These are phyloP conservation scores for Moniliophthora roreri DNA, from an alignment of 1,284 basidiomycete genomes.

Conservation along the genomic window DNA sequence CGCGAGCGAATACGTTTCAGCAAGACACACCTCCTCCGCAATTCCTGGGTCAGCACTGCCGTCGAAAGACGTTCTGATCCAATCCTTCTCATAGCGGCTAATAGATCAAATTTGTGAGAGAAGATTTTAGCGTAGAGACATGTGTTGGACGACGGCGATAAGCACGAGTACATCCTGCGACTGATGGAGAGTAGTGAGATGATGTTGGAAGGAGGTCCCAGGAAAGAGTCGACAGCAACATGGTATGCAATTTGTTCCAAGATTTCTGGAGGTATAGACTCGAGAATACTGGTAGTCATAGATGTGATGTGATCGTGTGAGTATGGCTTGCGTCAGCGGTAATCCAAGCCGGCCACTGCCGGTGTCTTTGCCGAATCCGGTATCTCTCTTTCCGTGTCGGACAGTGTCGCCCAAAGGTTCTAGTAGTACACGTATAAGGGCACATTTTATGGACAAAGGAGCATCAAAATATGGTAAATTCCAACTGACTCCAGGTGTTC, in stretches of 20 bases:
- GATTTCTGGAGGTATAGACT: slow-evolving; percentile 64
- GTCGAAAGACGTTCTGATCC: slow-evolving; percentile 40
- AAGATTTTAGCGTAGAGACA: slow-evolving; percentile 74
- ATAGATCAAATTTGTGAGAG: slow-evolving; percentile 63
- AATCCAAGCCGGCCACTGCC: background rate
- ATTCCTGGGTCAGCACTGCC: slow-evolving; percentile 50
- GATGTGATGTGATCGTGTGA: slow-evolving; percentile 14
- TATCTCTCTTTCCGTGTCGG: no score
- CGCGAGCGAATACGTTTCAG: slow-evolving; percentile 52
- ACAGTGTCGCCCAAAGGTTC: no score
- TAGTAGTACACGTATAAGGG: no score
- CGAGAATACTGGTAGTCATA: slow-evolving; percentile 26
- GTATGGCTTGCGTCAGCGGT: background rate
- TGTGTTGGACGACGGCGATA: slow-evolving; percentile 49
- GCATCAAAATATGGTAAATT: no score
- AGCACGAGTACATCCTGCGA: slow-evolving; percentile 46
- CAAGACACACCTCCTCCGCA: slow-evolving; percentile 52
- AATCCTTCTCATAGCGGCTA: slow-evolving; percentile 55
- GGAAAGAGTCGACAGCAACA: slow-evolving; percentile 44
- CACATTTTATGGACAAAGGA: no score
- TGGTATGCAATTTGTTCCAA: slow-evolving; percentile 68
- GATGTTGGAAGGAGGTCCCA: slow-evolving; percentile 53
- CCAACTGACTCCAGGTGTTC: no score
- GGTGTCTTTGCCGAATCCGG: no score
- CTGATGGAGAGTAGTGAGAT: slow-evolving; percentile 57